Base-by-base conservation (phyloP, 805 yeast genomes). In the Yamadazyma phyllophila region DNA sequence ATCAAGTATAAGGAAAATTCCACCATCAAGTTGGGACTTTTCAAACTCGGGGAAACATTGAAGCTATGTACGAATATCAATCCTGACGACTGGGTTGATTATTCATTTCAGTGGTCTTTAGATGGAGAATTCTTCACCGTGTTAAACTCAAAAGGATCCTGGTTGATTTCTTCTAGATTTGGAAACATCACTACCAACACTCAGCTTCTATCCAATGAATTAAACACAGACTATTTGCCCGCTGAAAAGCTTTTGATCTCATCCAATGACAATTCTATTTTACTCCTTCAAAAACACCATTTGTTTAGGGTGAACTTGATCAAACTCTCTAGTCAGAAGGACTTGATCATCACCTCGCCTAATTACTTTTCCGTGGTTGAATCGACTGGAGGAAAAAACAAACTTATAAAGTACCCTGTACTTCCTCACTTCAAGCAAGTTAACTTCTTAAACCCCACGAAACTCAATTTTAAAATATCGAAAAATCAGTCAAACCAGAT, bases 161-260 rank as follows among this genome's bases (percentile, higher is more conserved):
- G 74, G 74, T 53, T 57, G 13, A 49, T 69, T 13, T 49, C 56
- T 32, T 62, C 74, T 4, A 63, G 60, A 47, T 68, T 69, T 47
- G 76, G 76, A 2, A 55, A 58, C 26, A 44, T 49, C 4, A 48
- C 59, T 5, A 69, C 67, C 47, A 61, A 60, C 43, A 62, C 71
- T 1, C 39, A 41, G 4, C 56, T 55, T 26, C 45, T 59, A 1
- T 46, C 53, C 2, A 53, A 56, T 26, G 72, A 66, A 37, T 17
- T 36, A 20, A 41, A 41, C 26, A 8, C 20, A 12, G 42, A 45
- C 14, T 43, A 20, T 36, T 17, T 40, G 14, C 11, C 12, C 3
- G 35, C 45, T 11, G 16, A 26, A 10, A 20, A 45, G 6, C 17
- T 39, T 8, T 36, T 41, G 36, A 17, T 41, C 11, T 33, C 35